Base-by-base conservation (phyloP, 805 yeast species). In the Yarrowia deformans region DNA sequence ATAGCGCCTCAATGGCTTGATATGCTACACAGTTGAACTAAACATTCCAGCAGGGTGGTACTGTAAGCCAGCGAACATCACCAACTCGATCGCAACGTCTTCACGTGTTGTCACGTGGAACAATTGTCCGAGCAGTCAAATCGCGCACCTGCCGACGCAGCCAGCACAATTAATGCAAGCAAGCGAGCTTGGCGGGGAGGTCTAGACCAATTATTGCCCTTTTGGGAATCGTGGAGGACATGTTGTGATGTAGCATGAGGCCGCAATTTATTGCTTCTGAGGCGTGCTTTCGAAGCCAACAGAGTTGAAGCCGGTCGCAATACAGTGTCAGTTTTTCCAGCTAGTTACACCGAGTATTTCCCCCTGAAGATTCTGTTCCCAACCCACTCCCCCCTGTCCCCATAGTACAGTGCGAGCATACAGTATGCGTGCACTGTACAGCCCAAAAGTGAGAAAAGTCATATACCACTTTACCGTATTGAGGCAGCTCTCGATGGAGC, bases 101-200 rank as follows among this genome's bases (percentile, higher is more conserved):
- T 52, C 58, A 52, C 58, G 58, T 19, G 60, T n/a, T 23, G 34
- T 39, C 60, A 54, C 45, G 45, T 54, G 60, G 14, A 18, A 8
- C 40, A 18, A 6, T 14, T 34, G 56, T 34, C 16, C n/a, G 56
- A 50, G 10, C 56, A 19, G 61, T 55, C 14, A 56, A 56, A 56
- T 56, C 63, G 63, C 63, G 19, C 63, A 56, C 48, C 48, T 56
- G 63, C 48, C 39, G 63, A 19, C 7, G 63, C 63, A 56, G 18
- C 46, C 46, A 12, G 40, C 16, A 40, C 63, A 56, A 56, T 56
- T 56, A 56, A 56, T 56, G 63, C 63, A 56, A 56, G 63, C 63
- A 56, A 56, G 63, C 63, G 63, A 56, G 60, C 60, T 54, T 54
- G 63, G 63, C 63, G 63, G 37, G 14, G 63, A 9, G 37, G 48